Evolutionary conservation across 2,329 filamentous ascomycete genomes (phyloP).

Genomic region (Nemania serpens): DNA sequence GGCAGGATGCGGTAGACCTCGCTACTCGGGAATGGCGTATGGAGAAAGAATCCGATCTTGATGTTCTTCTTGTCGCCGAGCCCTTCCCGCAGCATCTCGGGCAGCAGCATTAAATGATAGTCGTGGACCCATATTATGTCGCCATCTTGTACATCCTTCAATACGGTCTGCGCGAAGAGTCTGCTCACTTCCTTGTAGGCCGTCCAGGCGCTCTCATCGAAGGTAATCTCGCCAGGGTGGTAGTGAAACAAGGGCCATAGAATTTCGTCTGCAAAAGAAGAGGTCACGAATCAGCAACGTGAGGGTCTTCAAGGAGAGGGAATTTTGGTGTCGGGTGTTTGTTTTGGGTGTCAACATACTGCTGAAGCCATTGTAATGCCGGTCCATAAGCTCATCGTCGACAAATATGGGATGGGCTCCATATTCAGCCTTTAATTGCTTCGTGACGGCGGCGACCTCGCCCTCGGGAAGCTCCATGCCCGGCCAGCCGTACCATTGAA

Average conservation of each 20-base stretch:
- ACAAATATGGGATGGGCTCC: conserved; percentile 91
- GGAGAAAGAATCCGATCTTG: conserved; percentile 97
- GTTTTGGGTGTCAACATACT: conserved; percentile 60
- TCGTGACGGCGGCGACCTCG: conserved; percentile 74
- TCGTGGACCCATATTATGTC: conserved; percentile 98
- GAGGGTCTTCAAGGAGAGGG: conserved; percentile 4
- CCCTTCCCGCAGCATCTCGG: conserved; percentile 91
- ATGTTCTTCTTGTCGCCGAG: conserved; percentile 82
- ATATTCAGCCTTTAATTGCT: conserved; percentile 83
- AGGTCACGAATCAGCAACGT: conserved; percentile 14
- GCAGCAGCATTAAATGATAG: conserved; percentile 96
- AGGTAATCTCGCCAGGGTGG: conserved; percentile 97
- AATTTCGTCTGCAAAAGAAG: conserved; percentile 73
- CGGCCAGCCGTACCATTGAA: conserved; percentile 99
- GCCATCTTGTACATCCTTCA: conserved; percentile 86
- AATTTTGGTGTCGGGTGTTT: neutral
- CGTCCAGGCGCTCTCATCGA: conserved; percentile 92
- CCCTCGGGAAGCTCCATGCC: conserved; percentile 87
- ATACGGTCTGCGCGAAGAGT: conserved; percentile 86
- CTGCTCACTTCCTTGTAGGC: conserved; percentile 93
- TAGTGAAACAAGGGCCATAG: conserved; percentile 99
- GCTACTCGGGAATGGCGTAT: conserved; percentile 95
- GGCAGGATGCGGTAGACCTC: conserved; percentile 97
- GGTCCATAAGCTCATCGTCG: conserved; percentile 88
- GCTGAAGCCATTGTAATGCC: conserved; percentile 97